Evolutionary conservation across 768 basidiomycete species (phyloP).

Genomic region (Lactarius pseudohatsudake): DNA sequence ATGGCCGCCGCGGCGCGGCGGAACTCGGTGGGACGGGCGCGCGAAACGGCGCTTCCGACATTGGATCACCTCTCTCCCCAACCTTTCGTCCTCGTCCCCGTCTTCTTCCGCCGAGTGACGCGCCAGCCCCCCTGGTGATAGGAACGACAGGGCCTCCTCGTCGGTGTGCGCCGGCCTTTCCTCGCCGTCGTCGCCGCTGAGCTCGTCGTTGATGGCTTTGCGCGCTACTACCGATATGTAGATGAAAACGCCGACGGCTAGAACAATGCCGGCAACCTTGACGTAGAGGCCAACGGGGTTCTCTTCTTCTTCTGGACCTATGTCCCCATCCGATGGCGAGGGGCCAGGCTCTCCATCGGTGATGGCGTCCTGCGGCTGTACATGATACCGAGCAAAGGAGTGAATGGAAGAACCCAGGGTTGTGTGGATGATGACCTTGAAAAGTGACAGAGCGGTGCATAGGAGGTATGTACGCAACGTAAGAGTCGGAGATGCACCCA

Average conservation of each 20-base stretch:
- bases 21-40: conserved; percentile 20
- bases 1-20: conserved; percentile 22
- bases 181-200: conserved; percentile 49
- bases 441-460: conserved; percentile 79
- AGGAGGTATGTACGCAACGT: conserved; percentile 74
- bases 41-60: conserved; percentile 24
- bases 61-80: conserved; percentile 19
- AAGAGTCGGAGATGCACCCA: conserved; percentile 83
- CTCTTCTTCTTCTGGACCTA: conserved; percentile 41
- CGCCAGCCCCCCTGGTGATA: conserved; percentile 20
- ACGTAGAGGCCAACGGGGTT: conserved; percentile 54
- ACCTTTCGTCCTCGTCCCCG: conserved; percentile 19
- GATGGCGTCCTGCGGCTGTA: conserved; percentile 31
- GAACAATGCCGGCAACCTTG: conserved; percentile 65
- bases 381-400: conserved; percentile 72
- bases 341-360: conserved; percentile 27
- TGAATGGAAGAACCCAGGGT: conserved; percentile 82
- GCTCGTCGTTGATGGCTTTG: conserved; percentile 55
- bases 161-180: conserved; percentile 31
- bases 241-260: conserved; percentile 73
- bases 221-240: conserved; percentile 84
- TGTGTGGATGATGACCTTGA: conserved; percentile 92
- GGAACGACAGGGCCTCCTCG: conserved; percentile 29
- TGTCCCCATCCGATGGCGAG: conserved; percentile 15
- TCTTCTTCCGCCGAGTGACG: conserved; percentile 24